These are phyloP conservation scores for Theobroma grandiflorum DNA, from an alignment of 441 rosid species.

Conservation along the genomic window DNA sequence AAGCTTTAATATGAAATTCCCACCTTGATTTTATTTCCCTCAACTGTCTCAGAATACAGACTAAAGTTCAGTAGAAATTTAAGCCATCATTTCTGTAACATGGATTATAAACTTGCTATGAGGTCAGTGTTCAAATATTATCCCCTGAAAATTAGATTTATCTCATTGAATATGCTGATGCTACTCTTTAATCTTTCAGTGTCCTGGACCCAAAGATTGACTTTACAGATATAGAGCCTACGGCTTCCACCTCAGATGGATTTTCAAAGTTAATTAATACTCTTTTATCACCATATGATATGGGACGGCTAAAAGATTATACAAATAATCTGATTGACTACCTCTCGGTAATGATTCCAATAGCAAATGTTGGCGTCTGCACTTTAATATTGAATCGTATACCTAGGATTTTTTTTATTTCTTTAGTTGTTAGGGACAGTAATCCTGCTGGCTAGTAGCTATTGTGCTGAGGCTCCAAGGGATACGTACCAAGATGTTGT, in stretches of 20 bases:
- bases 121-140: slow-evolving; percentile 58
- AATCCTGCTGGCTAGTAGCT: not conserved
- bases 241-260: slow-evolving; percentile 49
- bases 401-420: not conserved
- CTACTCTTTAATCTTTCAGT: slow-evolving; percentile 51
- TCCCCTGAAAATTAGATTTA: slow-evolving; percentile 14
- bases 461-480: not conserved
- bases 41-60: slow-evolving; percentile 67
- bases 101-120: slow-evolving; percentile 98
- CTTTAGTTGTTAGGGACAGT: slow-evolving; percentile 12
- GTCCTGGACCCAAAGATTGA: slow-evolving; percentile 88
- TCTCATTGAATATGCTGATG: slow-evolving; percentile 33
- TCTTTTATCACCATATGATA: slow-evolving; percentile 68
- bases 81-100: slow-evolving; percentile 58
- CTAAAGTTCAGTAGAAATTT: slow-evolving; percentile 69
- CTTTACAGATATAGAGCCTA: slow-evolving; percentile 55
- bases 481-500: not conserved
- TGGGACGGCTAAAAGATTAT: slow-evolving; percentile 81
- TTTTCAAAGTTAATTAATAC: slow-evolving; percentile 59
- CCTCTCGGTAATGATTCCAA: slow-evolving; percentile 56
- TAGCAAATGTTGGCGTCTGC: slow-evolving; percentile 9
- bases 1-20: slow-evolving; percentile 4
- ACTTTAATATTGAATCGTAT: not conserved
- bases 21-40: slow-evolving; percentile 12
- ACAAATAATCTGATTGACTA: slow-evolving; percentile 79